Evolutionary conservation across 1,139 yeast genomes (phyloP).

Genomic region (Saccharomyces hybrid): DNA sequence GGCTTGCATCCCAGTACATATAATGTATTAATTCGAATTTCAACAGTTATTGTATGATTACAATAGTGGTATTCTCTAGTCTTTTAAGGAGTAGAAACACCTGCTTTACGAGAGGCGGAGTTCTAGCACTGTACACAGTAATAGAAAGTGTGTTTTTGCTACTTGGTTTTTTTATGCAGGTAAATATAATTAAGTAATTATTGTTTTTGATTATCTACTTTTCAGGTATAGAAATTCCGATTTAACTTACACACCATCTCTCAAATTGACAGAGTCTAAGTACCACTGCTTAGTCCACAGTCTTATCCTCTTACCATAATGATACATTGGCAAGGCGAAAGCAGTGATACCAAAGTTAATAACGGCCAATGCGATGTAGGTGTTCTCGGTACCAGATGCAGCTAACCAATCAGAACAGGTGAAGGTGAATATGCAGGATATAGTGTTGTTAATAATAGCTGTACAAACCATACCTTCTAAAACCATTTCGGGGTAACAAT

Average conservation of each 20-base stretch:
- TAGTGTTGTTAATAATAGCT: slow-evolving; percentile 66
- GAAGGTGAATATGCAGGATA: slow-evolving; percentile 76
- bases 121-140: no score
- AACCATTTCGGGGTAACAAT: slow-evolving; percentile 63
- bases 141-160: no score
- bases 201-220: no score
- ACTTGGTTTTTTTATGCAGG: no score
- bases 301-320: slow-evolving; percentile 66
- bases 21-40: no score
- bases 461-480: slow-evolving; percentile 86
- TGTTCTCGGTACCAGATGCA: slow-evolving; percentile 57
- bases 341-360: slow-evolving; percentile 59
- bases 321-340: slow-evolving; percentile 55
- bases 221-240: background rate
- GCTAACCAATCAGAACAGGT: slow-evolving; percentile 68
- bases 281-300: slow-evolving; percentile 54
- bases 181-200: no score
- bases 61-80: no score
- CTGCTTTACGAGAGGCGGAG: no score
- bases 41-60: no score
- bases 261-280: slow-evolving; percentile 50
- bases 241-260: slow-evolving; percentile 37
- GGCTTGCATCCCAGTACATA: no score
- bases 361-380: slow-evolving; percentile 68
- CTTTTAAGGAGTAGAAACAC: no score